phyloP scores from a whole-genome alignment of 192 early-diverging fungal genomes.

The Rhizoclosmatium sp. region DNA sequence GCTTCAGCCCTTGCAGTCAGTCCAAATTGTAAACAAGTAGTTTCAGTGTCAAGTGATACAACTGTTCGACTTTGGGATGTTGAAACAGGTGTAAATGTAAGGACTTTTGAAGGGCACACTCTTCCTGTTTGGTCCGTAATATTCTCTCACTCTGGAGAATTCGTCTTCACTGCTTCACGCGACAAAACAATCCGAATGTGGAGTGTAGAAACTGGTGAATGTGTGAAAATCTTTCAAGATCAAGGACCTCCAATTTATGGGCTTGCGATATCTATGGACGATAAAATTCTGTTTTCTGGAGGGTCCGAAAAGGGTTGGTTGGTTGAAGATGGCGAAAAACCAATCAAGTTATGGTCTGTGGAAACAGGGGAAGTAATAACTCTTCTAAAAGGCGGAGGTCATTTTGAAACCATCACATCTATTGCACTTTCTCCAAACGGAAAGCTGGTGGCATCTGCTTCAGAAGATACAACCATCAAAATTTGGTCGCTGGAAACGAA shows the following conservation, averaged over 20 bases:
- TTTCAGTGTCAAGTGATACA: slow-evolving; percentile 18
- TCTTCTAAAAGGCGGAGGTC: not conserved
- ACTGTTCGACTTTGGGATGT: slow-evolving; percentile 55
- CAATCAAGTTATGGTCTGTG: not conserved
- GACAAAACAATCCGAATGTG: not conserved
- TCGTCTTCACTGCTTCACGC: not conserved
- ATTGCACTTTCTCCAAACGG: not conserved
- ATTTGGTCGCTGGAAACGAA: not conserved
- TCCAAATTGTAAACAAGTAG: slow-evolving; percentile 11
- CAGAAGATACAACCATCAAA: not conserved
- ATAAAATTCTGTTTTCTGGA: not conserved
- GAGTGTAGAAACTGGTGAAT: not conserved
- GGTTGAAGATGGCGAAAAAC: not conserved
- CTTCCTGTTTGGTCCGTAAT: not conserved
- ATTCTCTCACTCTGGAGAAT: not conserved
- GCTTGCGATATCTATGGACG: not conserved
- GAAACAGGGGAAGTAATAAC: not conserved
- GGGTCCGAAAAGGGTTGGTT: not conserved
- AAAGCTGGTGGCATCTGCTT: not conserved
- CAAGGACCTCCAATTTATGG: not conserved
- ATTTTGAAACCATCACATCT: not conserved
- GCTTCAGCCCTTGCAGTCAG: slow-evolving; percentile 23
- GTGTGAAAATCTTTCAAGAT: not conserved
- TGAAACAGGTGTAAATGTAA: slow-evolving; percentile 3
- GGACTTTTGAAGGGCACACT: slow-evolving; percentile 5